Base-by-base conservation (phyloP, 2,329 filamentous ascomycete genomes). In the Colletotrichum musae region DNA sequence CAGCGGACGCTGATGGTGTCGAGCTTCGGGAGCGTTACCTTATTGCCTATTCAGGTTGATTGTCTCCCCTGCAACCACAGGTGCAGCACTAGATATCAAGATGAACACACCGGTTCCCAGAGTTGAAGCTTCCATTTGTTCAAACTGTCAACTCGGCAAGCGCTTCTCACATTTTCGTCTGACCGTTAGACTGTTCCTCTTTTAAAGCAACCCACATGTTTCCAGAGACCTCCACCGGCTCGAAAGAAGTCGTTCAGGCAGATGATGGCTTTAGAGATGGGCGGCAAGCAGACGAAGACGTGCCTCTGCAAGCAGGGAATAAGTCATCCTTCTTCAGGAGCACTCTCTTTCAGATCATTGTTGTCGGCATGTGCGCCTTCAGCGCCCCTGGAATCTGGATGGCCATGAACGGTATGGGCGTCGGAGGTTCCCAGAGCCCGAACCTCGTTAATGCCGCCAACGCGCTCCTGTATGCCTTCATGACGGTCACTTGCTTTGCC, bases 361-460 rank as follows among this genome's bases (percentile, higher is more conserved):
- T 82, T 2, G 80, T 80, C n/a, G 78, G 80, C 26, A 74, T 77
- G 7, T 80, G 78, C 45, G 79, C 80, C n/a, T 82, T 83, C 68
- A 80, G 77, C 9, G 81, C 80, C 2, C 80, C 80, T 3, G 81
- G 80, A 5, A 80, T 82, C 70, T 84, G 82, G 82, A 78, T 76
- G 68, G 82, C 82, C 16, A 80, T 84, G 72, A 82, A 82, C 52
- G 82, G 82, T 2, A n/a, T 59, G 5, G 62, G 54, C 2, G 82
- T 80, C 2, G 82, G 82, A 24, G 82, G 82, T 18, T 79, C 81
- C 4, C 79, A 80, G 16, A 76, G 77, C 43, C 83, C 82, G 1
- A 74, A 83, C 51, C 76, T 82, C 5, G 80, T 84, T 12, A 84
- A 83, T 39, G 79, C 82, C 0, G 83, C 83, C 18, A 86, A 85